Percentiles rank a stretch among this genome's conserved stretches.
Evolutionary conservation across 2,329 filamentous ascomycete genomes (phyloP).

Genomic region (Teratosphaeria gauchensis): DNA sequence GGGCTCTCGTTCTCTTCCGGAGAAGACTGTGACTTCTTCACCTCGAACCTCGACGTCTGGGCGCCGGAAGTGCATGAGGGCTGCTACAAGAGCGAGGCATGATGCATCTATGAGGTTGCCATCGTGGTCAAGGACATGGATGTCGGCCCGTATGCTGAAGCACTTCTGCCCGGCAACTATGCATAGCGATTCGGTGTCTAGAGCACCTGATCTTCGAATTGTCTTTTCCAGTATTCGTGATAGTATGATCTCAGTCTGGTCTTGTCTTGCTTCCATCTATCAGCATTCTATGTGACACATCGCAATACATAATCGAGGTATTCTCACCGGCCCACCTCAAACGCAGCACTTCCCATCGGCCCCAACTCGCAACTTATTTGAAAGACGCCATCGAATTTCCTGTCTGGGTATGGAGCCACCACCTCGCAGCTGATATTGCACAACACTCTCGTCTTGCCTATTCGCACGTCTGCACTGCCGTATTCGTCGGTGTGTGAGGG

Average conservation of each 20-base stretch:
- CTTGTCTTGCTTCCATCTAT: conserved; percentile 17
- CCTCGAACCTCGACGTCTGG: conserved; percentile 82
- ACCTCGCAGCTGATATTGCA: conserved; percentile 84
- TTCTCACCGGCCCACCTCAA: conserved; percentile 66
- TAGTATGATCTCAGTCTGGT: conserved; percentile 62
- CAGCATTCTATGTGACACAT: conserved; percentile 38
- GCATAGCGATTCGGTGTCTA: conserved; percentile 93
- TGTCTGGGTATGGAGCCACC: conserved; percentile 72
- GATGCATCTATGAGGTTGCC: conserved; percentile 80
- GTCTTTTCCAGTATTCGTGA: conserved; percentile 89
- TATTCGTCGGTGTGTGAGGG: conserved; percentile 60
- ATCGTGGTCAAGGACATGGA: conserved; percentile 85
- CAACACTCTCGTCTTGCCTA: conserved; percentile 86
- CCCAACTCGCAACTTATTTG: conserved; percentile 84
- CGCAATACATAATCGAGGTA: background rate
- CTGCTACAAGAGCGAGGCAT: conserved; percentile 79
- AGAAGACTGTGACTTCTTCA: conserved; percentile 75
- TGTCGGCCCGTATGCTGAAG: conserved; percentile 82
- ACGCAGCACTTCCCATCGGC: conserved; percentile 82
- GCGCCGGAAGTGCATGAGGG: conserved; percentile 80
- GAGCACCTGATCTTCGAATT: conserved; percentile 77
- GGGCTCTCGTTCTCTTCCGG: conserved; percentile 74
- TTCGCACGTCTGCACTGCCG: conserved; percentile 74
- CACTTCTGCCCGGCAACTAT: conserved; percentile 83
- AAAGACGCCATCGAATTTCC: conserved; percentile 92